Conservation (phyloP, 306 rosid species). For the Prosopis cineraria region DNA sequence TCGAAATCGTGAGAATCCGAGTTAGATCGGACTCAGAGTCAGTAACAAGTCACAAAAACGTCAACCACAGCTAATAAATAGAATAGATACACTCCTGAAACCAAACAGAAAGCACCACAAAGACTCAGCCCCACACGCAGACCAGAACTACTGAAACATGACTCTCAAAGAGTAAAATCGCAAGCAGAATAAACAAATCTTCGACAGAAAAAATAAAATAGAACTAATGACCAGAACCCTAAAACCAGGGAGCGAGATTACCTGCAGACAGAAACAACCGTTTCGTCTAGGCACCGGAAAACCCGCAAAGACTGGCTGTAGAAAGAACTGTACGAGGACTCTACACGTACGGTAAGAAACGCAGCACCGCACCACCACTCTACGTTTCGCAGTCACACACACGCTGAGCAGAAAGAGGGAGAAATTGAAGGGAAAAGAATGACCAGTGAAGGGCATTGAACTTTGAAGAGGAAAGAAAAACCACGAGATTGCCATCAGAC, state of each 20-base stretch:
- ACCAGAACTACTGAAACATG: background rate
- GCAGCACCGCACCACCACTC: background rate
- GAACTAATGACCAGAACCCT: constrained; percentile 17
- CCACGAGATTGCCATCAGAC: constrained; percentile 23
- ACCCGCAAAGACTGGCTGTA: background rate
- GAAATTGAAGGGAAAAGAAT: background rate
- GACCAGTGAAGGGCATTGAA: too few relatives aligned
- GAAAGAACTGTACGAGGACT: background rate
- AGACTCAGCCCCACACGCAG: background rate
- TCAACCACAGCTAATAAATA: background rate
- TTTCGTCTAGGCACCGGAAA: background rate
- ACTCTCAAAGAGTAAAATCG: background rate
- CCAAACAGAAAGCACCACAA: background rate
- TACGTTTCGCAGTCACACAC: background rate
- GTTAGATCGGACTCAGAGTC: constrained; percentile 24
- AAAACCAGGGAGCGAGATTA: constrained; percentile 18
- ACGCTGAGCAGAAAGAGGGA: background rate
- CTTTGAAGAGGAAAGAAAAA: constrained; percentile 26
- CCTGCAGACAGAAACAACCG: background rate
- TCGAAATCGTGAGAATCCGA: background rate
- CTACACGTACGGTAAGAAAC: background rate
- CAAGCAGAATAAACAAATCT: background rate
- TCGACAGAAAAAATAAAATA: background rate
- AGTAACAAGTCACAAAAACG: background rate
- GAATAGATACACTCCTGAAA: constrained; percentile 31